These are phyloP conservation scores for Phytophthora europaea DNA, from an alignment of 352 stramenopile genomes.

Conservation along the genomic window DNA sequence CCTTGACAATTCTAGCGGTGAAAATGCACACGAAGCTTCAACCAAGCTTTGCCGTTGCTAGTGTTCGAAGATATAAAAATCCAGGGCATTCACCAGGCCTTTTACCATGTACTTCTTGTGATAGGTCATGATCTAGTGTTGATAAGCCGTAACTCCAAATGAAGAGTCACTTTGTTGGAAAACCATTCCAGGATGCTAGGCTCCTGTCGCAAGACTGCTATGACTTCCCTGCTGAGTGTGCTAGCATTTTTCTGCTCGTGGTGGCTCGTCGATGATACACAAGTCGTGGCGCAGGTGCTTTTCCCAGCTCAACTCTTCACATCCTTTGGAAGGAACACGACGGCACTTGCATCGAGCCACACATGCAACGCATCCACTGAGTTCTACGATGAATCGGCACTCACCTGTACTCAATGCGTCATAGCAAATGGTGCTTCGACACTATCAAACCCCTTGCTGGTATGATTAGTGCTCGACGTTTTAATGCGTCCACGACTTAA, in stretches of 20 bases:
- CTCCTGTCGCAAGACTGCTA: not conserved
- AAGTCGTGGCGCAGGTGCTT: slow-evolving; percentile 23
- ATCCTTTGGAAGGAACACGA: slow-evolving; percentile 3
- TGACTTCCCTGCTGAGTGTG: slow-evolving; percentile 3
- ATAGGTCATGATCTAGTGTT: not conserved
- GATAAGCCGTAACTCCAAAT: slow-evolving; percentile 21
- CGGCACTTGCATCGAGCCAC: slow-evolving; percentile 10
- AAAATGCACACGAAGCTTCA: slow-evolving; percentile 9
- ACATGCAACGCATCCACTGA: slow-evolving; percentile 50
- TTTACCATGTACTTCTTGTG: not conserved
- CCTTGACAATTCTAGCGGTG: not conserved
- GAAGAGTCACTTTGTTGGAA: slow-evolving; percentile 42
- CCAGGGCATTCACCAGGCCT: not conserved
- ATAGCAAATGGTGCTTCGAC: slow-evolving; percentile 44
- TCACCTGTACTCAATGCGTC: slow-evolving; percentile 65
- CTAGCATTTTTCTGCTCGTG: slow-evolving; percentile 15
- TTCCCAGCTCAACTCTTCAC: slow-evolving; percentile 22
- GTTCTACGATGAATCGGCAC: slow-evolving; percentile 68
- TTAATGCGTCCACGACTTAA: not conserved
- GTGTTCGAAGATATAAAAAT: not conserved
- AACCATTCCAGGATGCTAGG: slow-evolving; percentile 1
- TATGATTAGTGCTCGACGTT: slow-evolving; percentile 21
- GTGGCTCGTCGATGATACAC: slow-evolving; percentile 5
- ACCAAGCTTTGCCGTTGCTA: slow-evolving; percentile 5
- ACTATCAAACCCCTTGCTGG: slow-evolving; percentile 46